A percentile compares a stretch with the other conserved stretches of the same genome.
Conservation (phyloP, 257 asterid species). For the Anisodus tanguticus region DNA sequence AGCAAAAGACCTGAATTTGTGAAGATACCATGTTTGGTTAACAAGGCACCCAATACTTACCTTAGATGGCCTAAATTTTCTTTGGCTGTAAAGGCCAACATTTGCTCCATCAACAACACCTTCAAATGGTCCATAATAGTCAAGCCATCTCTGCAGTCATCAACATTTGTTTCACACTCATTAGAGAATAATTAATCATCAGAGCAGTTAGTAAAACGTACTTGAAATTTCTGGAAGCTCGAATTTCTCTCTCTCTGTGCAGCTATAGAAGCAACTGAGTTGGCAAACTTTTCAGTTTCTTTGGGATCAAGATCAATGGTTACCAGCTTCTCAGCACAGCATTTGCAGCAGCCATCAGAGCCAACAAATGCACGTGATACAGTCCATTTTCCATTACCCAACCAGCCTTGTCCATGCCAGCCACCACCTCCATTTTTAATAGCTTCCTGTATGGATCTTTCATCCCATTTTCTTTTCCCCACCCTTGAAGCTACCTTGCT, state of each 20-base stretch:
- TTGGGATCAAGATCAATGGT: conserved; percentile 81
- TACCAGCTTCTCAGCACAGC: conserved; percentile 67
- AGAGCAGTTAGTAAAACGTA: conserved; percentile 36
- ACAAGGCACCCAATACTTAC: conserved; percentile 46
- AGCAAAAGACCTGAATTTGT: conserved; percentile 22
- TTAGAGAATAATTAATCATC: conserved; percentile 27
- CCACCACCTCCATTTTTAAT: conserved; percentile 79
- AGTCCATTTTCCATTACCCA: conserved; percentile 81
- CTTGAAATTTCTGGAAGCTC: conserved; percentile 84
- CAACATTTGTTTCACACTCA: conserved; percentile 33
- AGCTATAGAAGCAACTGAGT: conserved; percentile 79
- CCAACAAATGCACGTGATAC: conserved; percentile 54
- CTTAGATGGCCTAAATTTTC: conserved; percentile 69
- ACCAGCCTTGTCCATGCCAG: conserved; percentile 93
- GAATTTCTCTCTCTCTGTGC: conserved; percentile 62
- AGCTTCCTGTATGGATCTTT: conserved; percentile 48
- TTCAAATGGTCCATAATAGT: conserved; percentile 84
- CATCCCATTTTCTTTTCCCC: conserved; percentile 78
- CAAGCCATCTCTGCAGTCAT: conserved; percentile 83
- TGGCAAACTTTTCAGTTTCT: conserved; percentile 76
- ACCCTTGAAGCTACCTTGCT: conserved; percentile 68
- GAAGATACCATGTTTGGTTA: neutral
- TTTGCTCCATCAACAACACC: conserved; percentile 92
- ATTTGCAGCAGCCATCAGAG: conserved; percentile 69
- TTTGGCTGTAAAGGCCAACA: conserved; percentile 76